phyloP scores from a whole-genome alignment of 2,329 filamentous ascomycete genomes.

The Fusarium foetens region DNA sequence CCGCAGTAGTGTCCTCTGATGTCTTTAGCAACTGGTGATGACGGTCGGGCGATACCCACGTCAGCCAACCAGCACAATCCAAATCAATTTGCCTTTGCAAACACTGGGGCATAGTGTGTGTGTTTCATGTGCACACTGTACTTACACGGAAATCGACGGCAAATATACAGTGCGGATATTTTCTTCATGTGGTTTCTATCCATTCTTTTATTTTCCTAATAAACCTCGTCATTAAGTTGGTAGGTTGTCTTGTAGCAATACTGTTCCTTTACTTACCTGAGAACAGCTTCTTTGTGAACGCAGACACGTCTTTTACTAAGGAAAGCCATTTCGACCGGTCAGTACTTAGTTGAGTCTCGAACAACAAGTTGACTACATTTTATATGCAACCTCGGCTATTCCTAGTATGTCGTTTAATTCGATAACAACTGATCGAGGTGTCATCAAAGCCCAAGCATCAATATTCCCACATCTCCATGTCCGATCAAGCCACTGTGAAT shows the following conservation, averaged over 20 bases:
- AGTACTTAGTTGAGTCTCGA: not conserved
- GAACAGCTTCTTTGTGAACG: not conserved
- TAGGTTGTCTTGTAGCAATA: not conserved
- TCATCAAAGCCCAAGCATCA: not conserved
- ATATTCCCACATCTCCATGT: not conserved
- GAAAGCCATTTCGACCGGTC: not conserved
- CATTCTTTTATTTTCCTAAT: not conserved
- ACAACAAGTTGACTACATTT: not conserved
- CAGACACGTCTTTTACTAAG: not conserved
- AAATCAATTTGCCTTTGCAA: conserved; percentile 9
- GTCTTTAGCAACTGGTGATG: conserved; percentile 30
- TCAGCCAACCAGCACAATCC: conserved; percentile 28
- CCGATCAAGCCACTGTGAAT: not conserved
- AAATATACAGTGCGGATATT: conserved; percentile 9
- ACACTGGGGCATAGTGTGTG: conserved; percentile 35
- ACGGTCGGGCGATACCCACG: conserved; percentile 23
- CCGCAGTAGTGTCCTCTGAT: conserved; percentile 2
- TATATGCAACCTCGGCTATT: not conserved
- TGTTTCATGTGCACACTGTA: not conserved
- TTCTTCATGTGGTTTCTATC: not conserved
- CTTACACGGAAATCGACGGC: fast-evolving
- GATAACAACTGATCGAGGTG: not conserved
- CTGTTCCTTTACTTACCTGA: not conserved
- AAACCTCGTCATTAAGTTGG: not conserved
- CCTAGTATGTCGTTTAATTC: not conserved